Conservation (phyloP, 371 early-diverging fungal species). For the Sporodiniella umbellata region DNA sequence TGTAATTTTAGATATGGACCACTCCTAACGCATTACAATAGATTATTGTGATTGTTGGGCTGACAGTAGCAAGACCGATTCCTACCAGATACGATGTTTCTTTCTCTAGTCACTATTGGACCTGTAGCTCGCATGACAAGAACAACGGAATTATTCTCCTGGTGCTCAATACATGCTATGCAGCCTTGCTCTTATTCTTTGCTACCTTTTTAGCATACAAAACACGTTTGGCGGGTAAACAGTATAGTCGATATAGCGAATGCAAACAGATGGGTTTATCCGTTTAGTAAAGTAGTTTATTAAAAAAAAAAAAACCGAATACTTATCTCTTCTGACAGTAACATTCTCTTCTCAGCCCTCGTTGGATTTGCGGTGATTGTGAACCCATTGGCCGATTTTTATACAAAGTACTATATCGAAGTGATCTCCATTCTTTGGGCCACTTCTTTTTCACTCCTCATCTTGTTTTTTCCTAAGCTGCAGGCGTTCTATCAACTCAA, state of each 20-base stretch:
- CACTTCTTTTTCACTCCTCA: conserved; percentile 49
- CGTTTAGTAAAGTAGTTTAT: conserved; percentile 51
- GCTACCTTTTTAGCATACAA: conserved; percentile 59
- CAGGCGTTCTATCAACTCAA: conserved; percentile 31
- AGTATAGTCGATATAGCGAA: conserved; percentile 57
- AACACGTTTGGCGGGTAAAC: conserved; percentile 49
- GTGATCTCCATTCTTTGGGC: conserved; percentile 55
- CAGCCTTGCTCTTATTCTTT: conserved; percentile 37
- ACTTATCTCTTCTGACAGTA: conserved; percentile 34
- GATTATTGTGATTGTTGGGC: conserved; percentile 42
- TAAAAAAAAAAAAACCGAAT: not conserved
- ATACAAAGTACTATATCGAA: conserved; percentile 51
- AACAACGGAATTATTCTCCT: conserved; percentile 28
- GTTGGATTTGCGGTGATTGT: conserved; percentile 52
- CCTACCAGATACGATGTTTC: conserved; percentile 35
- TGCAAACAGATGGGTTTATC: conserved; percentile 61
- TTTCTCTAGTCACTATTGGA: conserved; percentile 46
- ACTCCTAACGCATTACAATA: conserved; percentile 2
- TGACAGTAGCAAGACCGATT: conserved; percentile 33
- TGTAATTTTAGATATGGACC: not conserved
- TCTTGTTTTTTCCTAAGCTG: conserved; percentile 56
- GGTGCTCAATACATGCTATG: conserved; percentile 34
- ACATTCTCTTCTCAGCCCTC: conserved; percentile 53
- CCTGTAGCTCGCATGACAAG: conserved; percentile 27
- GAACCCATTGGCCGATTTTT: conserved; percentile 47